Base-by-base conservation (phyloP, 2,329 filamentous ascomycete genomes). In the Paecilomyces niveus region DNA sequence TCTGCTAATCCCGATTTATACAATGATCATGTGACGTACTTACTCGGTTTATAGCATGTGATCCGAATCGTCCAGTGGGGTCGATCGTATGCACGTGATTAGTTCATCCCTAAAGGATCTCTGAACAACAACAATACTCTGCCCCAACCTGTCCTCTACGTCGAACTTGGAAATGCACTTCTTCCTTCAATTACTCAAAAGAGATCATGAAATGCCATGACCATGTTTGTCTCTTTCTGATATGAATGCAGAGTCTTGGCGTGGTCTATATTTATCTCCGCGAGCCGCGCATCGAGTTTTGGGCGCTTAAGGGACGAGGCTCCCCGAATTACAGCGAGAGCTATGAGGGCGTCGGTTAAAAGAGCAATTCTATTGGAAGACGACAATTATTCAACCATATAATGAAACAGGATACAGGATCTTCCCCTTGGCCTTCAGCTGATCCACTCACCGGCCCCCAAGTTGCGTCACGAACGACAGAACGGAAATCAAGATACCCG, bases 231-330 rank as follows among this genome's bases (percentile, higher is more conserved):
- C 10, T 24, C 8, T 52, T 8, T 31, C 54, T 55, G 18, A 3
- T 45, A 35, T 22, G 32, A 26, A 7, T 29, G 21, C 26, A 24
- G 6, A 15, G 21, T 29, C 50, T 29, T n/a, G 22, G 22, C 9
- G 10, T 15, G 24, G 61, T 64, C 62, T 65, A 63, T 58, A 57
- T 60, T 60, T 62, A 65, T 65, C 62, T 65, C 62, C 64, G 63
- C 65, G 65, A 72, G 65, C 66, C 68, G 68, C 70, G 72, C 62
- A 65, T 63, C 62, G 63, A 59, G 64, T 58, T 64, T 59, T 61
- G 61, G 70, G 70, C 70, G 71, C 71, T 72, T 72, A 73, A 62
- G 60, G 62, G 65, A 45, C 67, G 67, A 63, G 67, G 66, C 67
- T 66, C 56, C 61, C 58, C 59, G 54, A 65, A 61, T 35, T 21